These are phyloP conservation scores for Boletus rufocinnamomeus DNA, from an alignment of 768 basidiomycete genomes.

Conservation along the genomic window DNA sequence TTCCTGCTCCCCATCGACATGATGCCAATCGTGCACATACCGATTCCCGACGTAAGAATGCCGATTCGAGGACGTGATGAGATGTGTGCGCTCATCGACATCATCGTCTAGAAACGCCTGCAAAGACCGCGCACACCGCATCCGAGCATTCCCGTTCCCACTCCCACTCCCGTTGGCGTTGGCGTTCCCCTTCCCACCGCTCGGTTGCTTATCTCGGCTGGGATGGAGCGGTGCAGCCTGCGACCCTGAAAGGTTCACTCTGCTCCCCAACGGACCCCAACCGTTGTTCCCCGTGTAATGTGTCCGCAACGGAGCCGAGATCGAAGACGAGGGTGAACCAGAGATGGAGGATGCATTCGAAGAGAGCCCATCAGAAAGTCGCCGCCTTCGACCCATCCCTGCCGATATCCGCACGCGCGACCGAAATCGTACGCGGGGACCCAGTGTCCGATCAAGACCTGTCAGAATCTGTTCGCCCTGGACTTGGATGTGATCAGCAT, in stretches of 20 bases:
- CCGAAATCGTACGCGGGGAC: constrained; percentile 59
- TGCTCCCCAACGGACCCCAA: constrained; percentile 64
- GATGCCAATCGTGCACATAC: constrained; percentile 21
- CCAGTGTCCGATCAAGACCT: constrained; percentile 13
- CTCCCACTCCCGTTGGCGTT: not conserved
- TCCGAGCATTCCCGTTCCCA: not conserved
- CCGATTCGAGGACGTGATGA: constrained; percentile 34
- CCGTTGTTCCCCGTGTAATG: constrained; percentile 51
- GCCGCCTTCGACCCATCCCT: constrained; percentile 55
- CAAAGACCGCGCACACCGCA: constrained; percentile 9
- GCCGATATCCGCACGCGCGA: constrained; percentile 79
- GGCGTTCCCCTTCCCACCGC: not conserved
- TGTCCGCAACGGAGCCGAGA: constrained; percentile 76
- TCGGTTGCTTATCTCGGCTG: not conserved
- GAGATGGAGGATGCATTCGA: constrained; percentile 46
- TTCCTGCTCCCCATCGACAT: constrained; percentile 34
- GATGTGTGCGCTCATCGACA: constrained; percentile 41
- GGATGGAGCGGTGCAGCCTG: constrained; percentile 3
- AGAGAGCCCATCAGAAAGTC: constrained; percentile 26
- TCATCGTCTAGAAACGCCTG: constrained; percentile 14
- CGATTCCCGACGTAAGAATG: constrained; percentile 22
- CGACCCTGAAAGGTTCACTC: constrained; percentile 42
- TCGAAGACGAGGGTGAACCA: constrained; percentile 74
- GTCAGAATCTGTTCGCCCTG: constrained; percentile 17
- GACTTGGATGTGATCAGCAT: constrained; percentile 7